Percentiles rank a stretch among this genome's conserved stretches.
Conservation (phyloP, 257 asterid genomes). For the Paraleonurus japonicus region DNA sequence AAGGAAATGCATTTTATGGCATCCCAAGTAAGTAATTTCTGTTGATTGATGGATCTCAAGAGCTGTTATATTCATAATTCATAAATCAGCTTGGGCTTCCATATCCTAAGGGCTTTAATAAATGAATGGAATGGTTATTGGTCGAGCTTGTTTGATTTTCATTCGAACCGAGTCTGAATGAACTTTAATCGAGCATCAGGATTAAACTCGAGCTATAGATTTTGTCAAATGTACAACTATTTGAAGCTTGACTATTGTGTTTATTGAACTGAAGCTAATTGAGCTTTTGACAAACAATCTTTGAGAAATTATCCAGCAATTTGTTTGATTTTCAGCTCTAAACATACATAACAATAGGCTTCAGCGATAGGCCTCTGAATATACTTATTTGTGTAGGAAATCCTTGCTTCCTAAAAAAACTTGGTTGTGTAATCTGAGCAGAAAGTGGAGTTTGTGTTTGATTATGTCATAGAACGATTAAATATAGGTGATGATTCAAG, state of each 20-base stretch:
- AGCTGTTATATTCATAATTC: background rate
- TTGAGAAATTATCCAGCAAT: background rate
- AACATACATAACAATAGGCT: too few relatives aligned
- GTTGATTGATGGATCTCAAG: slow-evolving; percentile 4
- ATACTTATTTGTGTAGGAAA: background rate
- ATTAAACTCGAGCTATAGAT: background rate
- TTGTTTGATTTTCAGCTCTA: background rate
- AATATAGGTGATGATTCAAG: background rate
- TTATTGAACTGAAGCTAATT: background rate
- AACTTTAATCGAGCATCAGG: background rate
- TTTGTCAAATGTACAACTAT: background rate
- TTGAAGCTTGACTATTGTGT: background rate
- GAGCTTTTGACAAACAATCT: background rate
- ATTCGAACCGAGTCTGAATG: background rate
- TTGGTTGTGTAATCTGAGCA: slow-evolving; percentile 12
- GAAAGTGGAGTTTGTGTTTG: background rate
- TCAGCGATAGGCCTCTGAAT: background rate
- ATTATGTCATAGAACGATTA: background rate
- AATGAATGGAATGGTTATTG: background rate
- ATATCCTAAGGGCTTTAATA: background rate
- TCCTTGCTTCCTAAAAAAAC: too few relatives aligned
- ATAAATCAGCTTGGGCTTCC: background rate
- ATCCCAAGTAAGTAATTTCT: slow-evolving; percentile 50
- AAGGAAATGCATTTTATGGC: slow-evolving; percentile 87
- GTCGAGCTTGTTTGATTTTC: background rate